phyloP scores from a whole-genome alignment of 352 stramenopile species.

The Pythium monospermum region DNA sequence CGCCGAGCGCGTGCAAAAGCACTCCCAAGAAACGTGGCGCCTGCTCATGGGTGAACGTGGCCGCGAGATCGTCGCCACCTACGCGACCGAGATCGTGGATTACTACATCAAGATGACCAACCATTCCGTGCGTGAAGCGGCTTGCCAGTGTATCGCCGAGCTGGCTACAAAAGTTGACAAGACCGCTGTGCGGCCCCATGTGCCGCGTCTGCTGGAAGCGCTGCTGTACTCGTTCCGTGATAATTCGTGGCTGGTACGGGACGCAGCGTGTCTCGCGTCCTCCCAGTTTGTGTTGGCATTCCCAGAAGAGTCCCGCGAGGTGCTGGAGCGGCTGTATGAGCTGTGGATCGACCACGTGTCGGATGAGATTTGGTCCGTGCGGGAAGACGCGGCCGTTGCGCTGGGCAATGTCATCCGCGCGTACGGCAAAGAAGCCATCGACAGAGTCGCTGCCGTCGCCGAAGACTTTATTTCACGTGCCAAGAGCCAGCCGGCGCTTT shows the following conservation, averaged over 20 bases:
- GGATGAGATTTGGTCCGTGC: slow-evolving; percentile 97
- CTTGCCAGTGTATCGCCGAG: slow-evolving; percentile 95
- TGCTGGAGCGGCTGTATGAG: slow-evolving; percentile 83
- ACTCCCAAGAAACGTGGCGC: slow-evolving; percentile 95
- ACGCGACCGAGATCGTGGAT: slow-evolving; percentile 87
- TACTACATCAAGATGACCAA: slow-evolving; percentile 96
- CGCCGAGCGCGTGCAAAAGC: slow-evolving; percentile 95
- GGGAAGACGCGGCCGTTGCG: slow-evolving; percentile 93
- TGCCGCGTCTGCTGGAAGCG: slow-evolving; percentile 70
- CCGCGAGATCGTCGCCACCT: slow-evolving; percentile 78
- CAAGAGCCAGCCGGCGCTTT: slow-evolving; percentile 90
- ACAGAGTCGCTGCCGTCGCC: slow-evolving; percentile 65
- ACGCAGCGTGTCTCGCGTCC: slow-evolving; percentile 91
- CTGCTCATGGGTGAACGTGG: slow-evolving; percentile 83
- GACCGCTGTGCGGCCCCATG: slow-evolving; percentile 60
- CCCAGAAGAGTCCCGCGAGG: slow-evolving; percentile 80
- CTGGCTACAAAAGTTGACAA: slow-evolving; percentile 88
- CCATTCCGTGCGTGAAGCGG: slow-evolving; percentile 94
- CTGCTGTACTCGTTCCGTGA: slow-evolving; percentile 95
- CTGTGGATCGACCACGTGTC: slow-evolving; percentile 95
- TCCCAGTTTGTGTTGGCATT: slow-evolving; percentile 81
- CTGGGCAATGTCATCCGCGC: slow-evolving; percentile 91
- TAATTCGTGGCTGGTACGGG: slow-evolving; percentile 94
- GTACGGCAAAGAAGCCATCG: slow-evolving; percentile 82
- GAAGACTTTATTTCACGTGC: slow-evolving; percentile 78